Evolutionary conservation across 2,329 filamentous ascomycete species (phyloP), one percentile per base, ranked within the genome.

Genomic region (Ceratocystis destructans): DNA sequence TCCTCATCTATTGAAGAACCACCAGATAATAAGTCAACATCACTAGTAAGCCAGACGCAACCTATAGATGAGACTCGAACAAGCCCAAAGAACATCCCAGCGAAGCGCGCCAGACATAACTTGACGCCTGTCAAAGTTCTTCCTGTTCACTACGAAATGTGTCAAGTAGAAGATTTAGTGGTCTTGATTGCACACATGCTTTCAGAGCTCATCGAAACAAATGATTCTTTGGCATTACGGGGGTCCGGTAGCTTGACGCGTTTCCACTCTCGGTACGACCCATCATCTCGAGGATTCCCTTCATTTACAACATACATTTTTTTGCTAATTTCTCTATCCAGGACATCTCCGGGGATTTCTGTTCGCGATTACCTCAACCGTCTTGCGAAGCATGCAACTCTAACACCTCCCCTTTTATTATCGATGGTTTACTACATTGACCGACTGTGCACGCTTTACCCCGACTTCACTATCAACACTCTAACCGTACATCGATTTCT

Each of bases 361-460:
- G 93, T 99, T 41, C 82, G 87, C 69, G 94, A 99, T 74, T 99
- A 99, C 74, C 82, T 99, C 45, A 89, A 94, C 72, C 87, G 94
- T 69, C 81, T 99, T 67, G 94, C 95, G 28, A 90, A 91, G 68
- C 94, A 99, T 74, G 94, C 94, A 31, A 96, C 93, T 0, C 81
- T 99, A 2, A 91, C 90, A 5, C 92, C 94, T 12, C 93, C 94
- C 0, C 87, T 99, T 63, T 81, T 99, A n/a, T 83, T 99, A 45
- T 94, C 92, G 71, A 97, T 99, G 90, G 94, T 99, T 67, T 99
- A 95, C 74, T 99, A 97, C 73, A 97, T 99, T 72, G 94, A 99
- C 77, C 87, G 91, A 41, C 82, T 99, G 25, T 99, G 93, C 76
- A 87, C 89, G 10, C 80, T 96, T 68, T 99, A 96, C 74, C 88